Base-by-base conservation (phyloP, 176 grass and related monocot species). In the Musa acuminata region DNA sequence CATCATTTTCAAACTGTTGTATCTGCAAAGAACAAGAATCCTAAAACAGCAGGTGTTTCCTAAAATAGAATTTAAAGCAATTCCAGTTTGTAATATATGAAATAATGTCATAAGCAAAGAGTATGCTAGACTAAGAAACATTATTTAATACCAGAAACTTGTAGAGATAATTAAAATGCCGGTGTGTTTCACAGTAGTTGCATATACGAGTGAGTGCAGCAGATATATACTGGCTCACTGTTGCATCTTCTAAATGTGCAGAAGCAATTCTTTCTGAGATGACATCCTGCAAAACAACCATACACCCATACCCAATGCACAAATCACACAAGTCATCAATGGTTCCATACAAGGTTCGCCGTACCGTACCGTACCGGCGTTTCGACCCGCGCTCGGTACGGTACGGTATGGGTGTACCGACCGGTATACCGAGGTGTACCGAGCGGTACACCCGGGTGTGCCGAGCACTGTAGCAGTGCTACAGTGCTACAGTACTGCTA, bases 101-200 rank as follows among this genome's bases (percentile, higher is more conserved):
- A 26, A 65, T 22, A 26, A 26, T 3, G 2, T 25, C 10, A 26
- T 11, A 65, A 26, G n/a, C 12, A 25, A 65, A 12, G 11, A 50
- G 10, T 55, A 53, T 35, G n/a, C 8, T 43, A 20, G 10, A 55
- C 21, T 2, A 78, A 8, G 5, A 24, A 68, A 53, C 43, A 19
- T 76, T 35, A 62, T 72, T 48, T 24, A 25, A 48, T 96, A 96
- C 93, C 94, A 97, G 83, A 87, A 97, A 97, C 55, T 88, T 85
- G 80, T 93, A 93, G 68, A 97, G 85, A 81, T 93, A 97, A 83
- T 97, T 97, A 86, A 93, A 97, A 90, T 97, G 85, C 23, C 87
- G 85, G 82, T 97, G 94, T 75, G 79, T 91, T 90, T 97, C 94
- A 72, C 94, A 97, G 73, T 93, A 97, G 81, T 85, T 88, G 82